A percentile compares a stretch with the other conserved stretches of the same genome.
These are phyloP conservation scores for Candida quercuum DNA, from an alignment of 805 yeast genomes.

Conservation along the genomic window DNA sequence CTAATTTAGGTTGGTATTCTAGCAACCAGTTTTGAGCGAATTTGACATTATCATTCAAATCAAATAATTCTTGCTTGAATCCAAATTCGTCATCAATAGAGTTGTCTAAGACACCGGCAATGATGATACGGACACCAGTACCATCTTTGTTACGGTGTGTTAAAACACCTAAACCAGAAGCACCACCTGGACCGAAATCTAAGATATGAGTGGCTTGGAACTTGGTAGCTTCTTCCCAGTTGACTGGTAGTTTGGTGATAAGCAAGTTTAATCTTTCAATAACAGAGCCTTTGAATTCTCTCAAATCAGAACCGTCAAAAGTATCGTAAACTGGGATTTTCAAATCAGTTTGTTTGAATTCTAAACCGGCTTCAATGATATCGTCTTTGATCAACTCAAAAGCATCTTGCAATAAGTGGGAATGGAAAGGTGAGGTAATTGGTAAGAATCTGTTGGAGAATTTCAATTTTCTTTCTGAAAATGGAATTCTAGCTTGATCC, in stretches of 20 bases:
- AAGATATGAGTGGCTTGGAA: constrained; percentile 82
- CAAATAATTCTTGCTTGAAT: constrained; percentile 91
- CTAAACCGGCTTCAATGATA: constrained; percentile 51
- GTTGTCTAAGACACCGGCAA: constrained; percentile 86
- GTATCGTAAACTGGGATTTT: constrained; percentile 91
- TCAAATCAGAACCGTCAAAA: constrained; percentile 74
- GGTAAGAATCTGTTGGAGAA: constrained; percentile 93
- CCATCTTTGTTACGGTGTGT: constrained; percentile 99
- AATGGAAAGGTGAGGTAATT: constrained; percentile 95
- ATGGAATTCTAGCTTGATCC: constrained; percentile 93
- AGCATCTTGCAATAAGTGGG: constrained; percentile 75
- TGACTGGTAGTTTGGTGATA: constrained; percentile 83
- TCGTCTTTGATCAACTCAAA: constrained; percentile 62
- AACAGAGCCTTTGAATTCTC: constrained; percentile 47
- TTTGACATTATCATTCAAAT: constrained; percentile 57
- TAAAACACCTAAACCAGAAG: constrained; percentile 91
- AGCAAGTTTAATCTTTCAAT: constrained; percentile 70
- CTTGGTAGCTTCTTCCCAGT: constrained; percentile 89
- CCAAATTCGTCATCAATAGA: constrained; percentile 82
- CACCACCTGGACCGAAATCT: constrained; percentile 99
- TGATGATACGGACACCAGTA: constrained; percentile 90
- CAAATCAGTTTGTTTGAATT: constrained; percentile 49
- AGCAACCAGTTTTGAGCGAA: constrained; percentile 88
- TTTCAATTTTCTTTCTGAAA: constrained; percentile 88
- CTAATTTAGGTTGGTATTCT: constrained; percentile 82